These are phyloP conservation scores for Phytophthora cactorum DNA, from an alignment of 352 stramenopile species.

Conservation along the genomic window DNA sequence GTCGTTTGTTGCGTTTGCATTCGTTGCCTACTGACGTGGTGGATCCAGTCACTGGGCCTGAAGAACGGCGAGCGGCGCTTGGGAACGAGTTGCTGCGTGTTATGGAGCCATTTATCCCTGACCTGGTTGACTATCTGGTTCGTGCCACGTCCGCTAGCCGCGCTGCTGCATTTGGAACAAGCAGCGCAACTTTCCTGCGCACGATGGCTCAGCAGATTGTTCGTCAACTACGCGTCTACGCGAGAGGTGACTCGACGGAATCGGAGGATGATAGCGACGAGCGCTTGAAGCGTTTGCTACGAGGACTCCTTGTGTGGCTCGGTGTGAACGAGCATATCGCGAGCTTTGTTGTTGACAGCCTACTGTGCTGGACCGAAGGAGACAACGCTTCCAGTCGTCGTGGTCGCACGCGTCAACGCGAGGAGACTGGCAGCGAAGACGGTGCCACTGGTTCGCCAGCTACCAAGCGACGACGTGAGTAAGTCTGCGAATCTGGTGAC, in stretches of 20 bases:
- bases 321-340: slow-evolving; percentile 52
- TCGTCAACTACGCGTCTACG: slow-evolving; percentile 40
- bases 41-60: slow-evolving; percentile 34
- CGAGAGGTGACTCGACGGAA: slow-evolving; percentile 40
- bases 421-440: slow-evolving; percentile 11
- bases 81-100: slow-evolving; percentile 52
- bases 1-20: slow-evolving; percentile 44
- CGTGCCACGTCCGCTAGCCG: slow-evolving; percentile 67
- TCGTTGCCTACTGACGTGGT: slow-evolving; percentile 44
- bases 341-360: slow-evolving; percentile 50
- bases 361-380: slow-evolving; percentile 42
- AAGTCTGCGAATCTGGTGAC: background rate
- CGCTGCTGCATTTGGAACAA: slow-evolving; percentile 50
- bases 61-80: slow-evolving; percentile 35
- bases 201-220: slow-evolving; percentile 66
- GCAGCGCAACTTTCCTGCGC: slow-evolving; percentile 53
- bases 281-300: slow-evolving; percentile 44
- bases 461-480: slow-evolving; percentile 47
- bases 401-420: slow-evolving; percentile 29
- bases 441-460: slow-evolving; percentile 14
- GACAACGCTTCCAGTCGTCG: slow-evolving; percentile 19
- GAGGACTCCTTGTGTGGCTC: slow-evolving; percentile 43
- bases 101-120: slow-evolving; percentile 63
- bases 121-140: slow-evolving; percentile 64
- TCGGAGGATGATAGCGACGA: slow-evolving; percentile 32